Evolutionary conservation across 192 early-diverging fungal species (phyloP).

Genomic region (Umbelopsis sp.): DNA sequence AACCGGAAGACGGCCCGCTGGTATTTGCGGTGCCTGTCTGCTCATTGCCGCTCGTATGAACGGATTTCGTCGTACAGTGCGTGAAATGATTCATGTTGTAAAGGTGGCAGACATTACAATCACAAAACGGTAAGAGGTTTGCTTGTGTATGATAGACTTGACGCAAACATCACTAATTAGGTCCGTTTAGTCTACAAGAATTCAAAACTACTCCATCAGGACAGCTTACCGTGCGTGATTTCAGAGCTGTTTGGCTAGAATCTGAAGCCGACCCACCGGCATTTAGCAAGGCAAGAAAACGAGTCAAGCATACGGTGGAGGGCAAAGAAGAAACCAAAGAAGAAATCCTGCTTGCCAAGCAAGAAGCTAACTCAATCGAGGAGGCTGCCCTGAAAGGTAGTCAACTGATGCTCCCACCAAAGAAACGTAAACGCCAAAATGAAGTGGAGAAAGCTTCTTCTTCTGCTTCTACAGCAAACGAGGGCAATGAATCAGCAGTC

Average conservation of each 20-base stretch:
- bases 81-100: constrained; percentile 87
- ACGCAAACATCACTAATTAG: not conserved
- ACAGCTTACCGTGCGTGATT: constrained; percentile 76
- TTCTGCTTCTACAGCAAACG: not conserved
- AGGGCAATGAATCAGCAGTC: no score
- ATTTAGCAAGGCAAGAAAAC: constrained; percentile 52
- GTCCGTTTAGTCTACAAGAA: constrained; percentile 66
- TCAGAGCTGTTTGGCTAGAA: constrained; percentile 85
- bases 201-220: constrained; percentile 81
- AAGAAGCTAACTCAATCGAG: not conserved
- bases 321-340: constrained; percentile 31
- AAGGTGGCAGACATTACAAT: constrained; percentile 91
- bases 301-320: constrained; percentile 17
- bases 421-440: constrained; percentile 1
- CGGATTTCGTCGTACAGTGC: constrained; percentile 78
- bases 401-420: constrained; percentile 6
- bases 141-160: not conserved
- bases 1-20: constrained; percentile 86
- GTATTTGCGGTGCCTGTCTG: constrained; percentile 93
- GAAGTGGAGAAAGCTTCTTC: not conserved
- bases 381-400: not conserved
- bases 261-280: constrained; percentile 83
- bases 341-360: not conserved
- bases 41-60: constrained; percentile 91
- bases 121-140: constrained; percentile 58